Percentiles rank a stretch among this genome's conserved stretches.
phyloP scores from a whole-genome alignment of 2,329 filamentous ascomycete species.

The Pseudogymnoascus sp. region DNA sequence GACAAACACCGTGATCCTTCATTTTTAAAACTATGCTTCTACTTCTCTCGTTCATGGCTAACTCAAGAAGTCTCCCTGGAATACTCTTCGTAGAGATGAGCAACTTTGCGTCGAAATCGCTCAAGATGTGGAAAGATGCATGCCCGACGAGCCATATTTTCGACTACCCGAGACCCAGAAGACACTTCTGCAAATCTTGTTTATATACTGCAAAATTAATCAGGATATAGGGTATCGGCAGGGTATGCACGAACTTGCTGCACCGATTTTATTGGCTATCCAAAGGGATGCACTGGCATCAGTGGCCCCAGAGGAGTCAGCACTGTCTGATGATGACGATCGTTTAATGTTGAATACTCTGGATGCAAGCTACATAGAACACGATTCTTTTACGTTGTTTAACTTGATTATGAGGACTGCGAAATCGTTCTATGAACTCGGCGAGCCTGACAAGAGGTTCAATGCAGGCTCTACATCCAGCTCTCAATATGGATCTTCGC shows the following conservation, averaged over 20 bases:
- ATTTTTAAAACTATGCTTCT: background rate
- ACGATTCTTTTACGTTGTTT: conserved; percentile 84
- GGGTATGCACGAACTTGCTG: conserved; percentile 94
- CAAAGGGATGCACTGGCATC: conserved; percentile 68
- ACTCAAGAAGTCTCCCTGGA: conserved; percentile 73
- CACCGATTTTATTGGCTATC: conserved; percentile 78
- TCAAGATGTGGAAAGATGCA: conserved; percentile 83
- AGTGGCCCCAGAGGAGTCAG: background rate
- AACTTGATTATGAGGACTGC: conserved; percentile 79
- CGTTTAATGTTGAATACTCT: conserved; percentile 52
- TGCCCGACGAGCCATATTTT: conserved; percentile 88
- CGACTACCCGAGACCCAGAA: conserved; percentile 69
- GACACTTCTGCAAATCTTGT: conserved; percentile 80
- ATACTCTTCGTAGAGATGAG: conserved; percentile 77
- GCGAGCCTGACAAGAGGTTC: conserved; percentile 35
- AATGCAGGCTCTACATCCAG: conserved; percentile 12
- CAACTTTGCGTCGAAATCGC: conserved; percentile 76
- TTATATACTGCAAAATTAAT: conserved; percentile 90
- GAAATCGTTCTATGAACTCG: conserved; percentile 70
- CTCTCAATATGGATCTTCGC: conserved; percentile 39
- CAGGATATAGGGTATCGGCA: conserved; percentile 85
- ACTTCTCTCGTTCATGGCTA: conserved; percentile 29
- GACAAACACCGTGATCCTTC: conserved; percentile 13
- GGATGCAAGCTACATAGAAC: conserved; percentile 68
- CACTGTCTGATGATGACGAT: conserved; percentile 13